A percentile compares a stretch with the other conserved stretches of the same genome.
Evolutionary conservation across 345 rosid species (phyloP).

Genomic region (Eucalyptus lansdowneana): DNA sequence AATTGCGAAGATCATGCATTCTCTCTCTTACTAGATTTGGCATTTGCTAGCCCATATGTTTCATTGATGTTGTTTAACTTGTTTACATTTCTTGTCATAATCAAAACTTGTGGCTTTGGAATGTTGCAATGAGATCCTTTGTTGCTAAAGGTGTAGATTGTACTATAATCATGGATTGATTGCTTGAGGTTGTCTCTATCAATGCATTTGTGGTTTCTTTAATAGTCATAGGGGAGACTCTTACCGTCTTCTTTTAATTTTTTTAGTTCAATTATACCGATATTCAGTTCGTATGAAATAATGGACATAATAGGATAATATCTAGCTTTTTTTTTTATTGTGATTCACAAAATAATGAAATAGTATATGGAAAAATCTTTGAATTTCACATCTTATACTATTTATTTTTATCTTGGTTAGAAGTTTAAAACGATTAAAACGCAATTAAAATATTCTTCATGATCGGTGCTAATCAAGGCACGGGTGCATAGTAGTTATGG

Average conservation of each 20-base stretch:
- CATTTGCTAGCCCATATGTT: background rate
- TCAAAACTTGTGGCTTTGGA: background rate
- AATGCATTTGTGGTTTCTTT: background rate
- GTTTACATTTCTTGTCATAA: background rate
- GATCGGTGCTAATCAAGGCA: background rate
- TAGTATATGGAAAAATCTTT: background rate
- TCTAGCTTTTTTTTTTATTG: background rate
- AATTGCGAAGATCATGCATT: background rate
- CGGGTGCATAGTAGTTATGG: background rate
- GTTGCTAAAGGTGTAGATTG: too few species aligned
- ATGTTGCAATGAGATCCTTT: background rate
- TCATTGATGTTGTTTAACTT: background rate
- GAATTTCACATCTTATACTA: background rate
- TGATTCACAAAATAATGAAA: background rate
- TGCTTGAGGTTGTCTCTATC: background rate
- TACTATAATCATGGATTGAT: background rate
- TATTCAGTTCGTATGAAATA: background rate
- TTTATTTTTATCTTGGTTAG: accelerated
- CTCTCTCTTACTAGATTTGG: background rate
- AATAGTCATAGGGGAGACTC: background rate
- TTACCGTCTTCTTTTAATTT: background rate
- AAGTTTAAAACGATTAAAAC: background rate
- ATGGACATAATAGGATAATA: background rate
- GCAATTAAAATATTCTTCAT: background rate
- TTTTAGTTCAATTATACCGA: background rate